A percentile compares a stretch with the other conserved stretches of the same genome.
Conservation (phyloP, 208 protist genomes). For the Plasmodiophora brassicae region DNA sequence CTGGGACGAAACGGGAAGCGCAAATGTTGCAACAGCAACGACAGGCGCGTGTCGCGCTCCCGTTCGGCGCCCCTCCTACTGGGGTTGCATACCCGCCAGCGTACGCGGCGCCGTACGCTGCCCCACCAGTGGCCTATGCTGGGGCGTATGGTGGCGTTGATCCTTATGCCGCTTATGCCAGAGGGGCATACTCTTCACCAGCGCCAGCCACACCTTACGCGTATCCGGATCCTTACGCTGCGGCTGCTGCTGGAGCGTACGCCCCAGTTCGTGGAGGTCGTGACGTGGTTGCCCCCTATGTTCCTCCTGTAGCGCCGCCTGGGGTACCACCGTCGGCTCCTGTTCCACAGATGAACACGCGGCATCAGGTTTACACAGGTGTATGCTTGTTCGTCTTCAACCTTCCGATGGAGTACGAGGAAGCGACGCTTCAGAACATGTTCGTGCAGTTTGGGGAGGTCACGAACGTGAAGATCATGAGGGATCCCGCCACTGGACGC, state of each 20-base stretch:
- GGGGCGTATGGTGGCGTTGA: background rate
- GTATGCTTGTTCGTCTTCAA: conserved; percentile 20
- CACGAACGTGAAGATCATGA: background rate
- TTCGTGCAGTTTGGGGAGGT: background rate
- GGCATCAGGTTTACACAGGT: background rate
- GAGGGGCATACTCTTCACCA: background rate
- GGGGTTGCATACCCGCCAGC: background rate
- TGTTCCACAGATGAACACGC: too few relatives aligned
- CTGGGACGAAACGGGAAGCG: background rate
- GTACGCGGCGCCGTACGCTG: background rate
- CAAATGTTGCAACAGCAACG: background rate
- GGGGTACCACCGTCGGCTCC: too few relatives aligned
- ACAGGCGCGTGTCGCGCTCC: background rate
- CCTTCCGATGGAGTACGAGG: conserved; percentile 29
- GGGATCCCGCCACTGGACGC: background rate
- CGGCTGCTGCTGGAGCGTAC: background rate
- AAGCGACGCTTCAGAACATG: background rate
- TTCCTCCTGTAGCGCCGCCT: background rate
- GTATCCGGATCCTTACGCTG: background rate
- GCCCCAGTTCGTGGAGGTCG: background rate
- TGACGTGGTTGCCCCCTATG: background rate
- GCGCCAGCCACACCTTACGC: background rate
- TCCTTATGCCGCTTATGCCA: background rate
- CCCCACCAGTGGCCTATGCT: background rate
- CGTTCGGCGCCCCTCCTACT: background rate